Evolutionary conservation across 805 yeast genomes (phyloP), one percentile per base, ranked within the genome.

Genomic region (Lachancea fermentati): DNA sequence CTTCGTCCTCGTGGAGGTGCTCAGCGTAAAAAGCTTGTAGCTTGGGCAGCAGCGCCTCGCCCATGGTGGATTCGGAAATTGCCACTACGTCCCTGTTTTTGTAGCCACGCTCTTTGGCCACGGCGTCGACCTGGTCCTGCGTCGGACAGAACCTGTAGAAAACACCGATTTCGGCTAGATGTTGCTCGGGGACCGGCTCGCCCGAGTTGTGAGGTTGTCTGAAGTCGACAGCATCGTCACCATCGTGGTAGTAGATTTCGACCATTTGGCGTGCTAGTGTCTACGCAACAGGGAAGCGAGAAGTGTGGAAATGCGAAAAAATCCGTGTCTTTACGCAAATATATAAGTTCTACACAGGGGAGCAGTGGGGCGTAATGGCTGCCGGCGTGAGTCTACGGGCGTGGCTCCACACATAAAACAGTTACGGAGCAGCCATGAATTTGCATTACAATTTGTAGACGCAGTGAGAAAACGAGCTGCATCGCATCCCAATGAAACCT

Each of bases 1-100:
- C 98, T 65, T 91, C 98, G 59, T 91, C 98, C 59, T 91, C 97
- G 59, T 91, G 98, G 39, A 87, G 70, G 62, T 91, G 98, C 57
- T 91, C 96, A 34, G 73, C 68, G 66, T 79, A 85, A 62, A 89
- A 88, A 32, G 65, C 72, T 47, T 74, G 69, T 61, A 91, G 69
- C 60, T 87, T 86, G 37, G 67, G 69, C 48, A 76, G 70, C 53
- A 84, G 76, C 0, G 75, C 80, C 28, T 79, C 79, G 16, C 81
- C 78, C 56, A 87, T 78, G 0, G 83, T 69, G 3, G 64, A 73
- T 19, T 76, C 72, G 19, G 78, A 73, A 38, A 89, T 71, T 32
- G 65, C 66, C 19, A 91, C 76, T 33, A 67, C 69, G 60, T 91
- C 98, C 46, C 94, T 68, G 65, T 88, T 88, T 60, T 76, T 81